Evolutionary conservation across 768 basidiomycete species (phyloP).

Genomic region (Multifurca ochricompacta): DNA sequence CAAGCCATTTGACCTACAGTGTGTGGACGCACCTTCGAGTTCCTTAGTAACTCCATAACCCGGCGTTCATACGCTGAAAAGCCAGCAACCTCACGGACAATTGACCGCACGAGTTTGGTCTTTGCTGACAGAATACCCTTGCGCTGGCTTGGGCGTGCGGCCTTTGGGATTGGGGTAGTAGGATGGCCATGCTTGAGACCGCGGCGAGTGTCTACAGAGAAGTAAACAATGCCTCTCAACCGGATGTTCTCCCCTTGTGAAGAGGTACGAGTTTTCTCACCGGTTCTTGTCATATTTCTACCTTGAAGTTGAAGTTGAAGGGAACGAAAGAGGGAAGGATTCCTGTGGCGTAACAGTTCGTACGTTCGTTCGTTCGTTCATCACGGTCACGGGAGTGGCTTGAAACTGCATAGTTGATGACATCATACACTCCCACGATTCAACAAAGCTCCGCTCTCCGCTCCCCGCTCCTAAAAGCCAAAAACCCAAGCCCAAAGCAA

Average conservation of each 20-base stretch:
- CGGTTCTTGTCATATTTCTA: constrained; percentile 65
- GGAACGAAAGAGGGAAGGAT: too few species aligned
- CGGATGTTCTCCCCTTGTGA: not conserved
- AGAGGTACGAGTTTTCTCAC: constrained; percentile 39
- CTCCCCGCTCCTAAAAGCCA: too few species aligned
- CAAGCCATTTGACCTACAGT: not conserved
- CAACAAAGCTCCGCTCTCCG: too few species aligned
- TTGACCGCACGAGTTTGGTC: constrained; percentile 88
- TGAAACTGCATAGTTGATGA: constrained; percentile 47
- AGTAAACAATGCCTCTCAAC: constrained; percentile 9
- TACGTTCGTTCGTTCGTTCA: too few species aligned
- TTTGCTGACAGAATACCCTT: constrained; percentile 88
- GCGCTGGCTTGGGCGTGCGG: constrained; percentile 74
- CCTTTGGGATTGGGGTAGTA: constrained; percentile 75
- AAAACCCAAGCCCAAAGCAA: too few species aligned
- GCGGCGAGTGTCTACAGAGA: constrained; percentile 61
- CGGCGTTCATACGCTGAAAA: constrained; percentile 97
- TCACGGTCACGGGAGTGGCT: too few species aligned
- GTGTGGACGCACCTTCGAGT: constrained; percentile 71
- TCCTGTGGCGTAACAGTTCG: too few species aligned
- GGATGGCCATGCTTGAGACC: constrained; percentile 86
- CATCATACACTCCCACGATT: constrained; percentile 19
- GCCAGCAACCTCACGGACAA: constrained; percentile 94
- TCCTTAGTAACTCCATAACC: constrained; percentile 95
- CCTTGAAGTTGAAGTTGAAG: too few species aligned